Evolutionary conservation across 2,329 filamentous ascomycete genomes (phyloP).

Genomic region (Trichoderma gracile): DNA sequence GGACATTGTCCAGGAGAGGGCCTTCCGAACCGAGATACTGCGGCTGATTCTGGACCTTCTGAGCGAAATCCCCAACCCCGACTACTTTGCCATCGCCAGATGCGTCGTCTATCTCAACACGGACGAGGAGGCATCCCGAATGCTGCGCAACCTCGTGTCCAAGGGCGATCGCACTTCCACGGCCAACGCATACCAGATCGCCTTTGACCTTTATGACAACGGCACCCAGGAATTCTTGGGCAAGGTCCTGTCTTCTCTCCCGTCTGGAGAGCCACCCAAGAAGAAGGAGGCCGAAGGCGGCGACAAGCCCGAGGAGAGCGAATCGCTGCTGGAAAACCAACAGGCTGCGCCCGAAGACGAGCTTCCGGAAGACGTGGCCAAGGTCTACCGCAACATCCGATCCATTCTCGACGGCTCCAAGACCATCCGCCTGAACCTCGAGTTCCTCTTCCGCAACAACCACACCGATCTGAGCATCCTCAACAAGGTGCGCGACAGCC

Average conservation of each 20-base stretch:
- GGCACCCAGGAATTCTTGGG: slow-evolving; percentile 95
- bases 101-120: slow-evolving; percentile 96
- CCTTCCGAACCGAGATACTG: slow-evolving; percentile 79
- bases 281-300: slow-evolving; percentile 47
- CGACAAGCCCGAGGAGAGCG: slow-evolving; percentile 47
- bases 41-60: slow-evolving; percentile 92
- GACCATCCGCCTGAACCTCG: slow-evolving; percentile 90
- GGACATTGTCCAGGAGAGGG: slow-evolving; percentile 93
- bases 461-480: slow-evolving; percentile 88
- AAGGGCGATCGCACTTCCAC: slow-evolving; percentile 76
- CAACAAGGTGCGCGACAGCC: slow-evolving; percentile 93
- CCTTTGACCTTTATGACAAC: slow-evolving; percentile 97
- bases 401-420: slow-evolving; percentile 82
- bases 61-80: slow-evolving; percentile 85
- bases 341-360: slow-evolving; percentile 57
- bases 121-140: slow-evolving; percentile 83
- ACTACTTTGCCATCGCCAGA: slow-evolving; percentile 97
- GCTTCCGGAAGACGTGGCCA: slow-evolving; percentile 54
- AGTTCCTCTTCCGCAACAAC: slow-evolving; percentile 96
- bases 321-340: slow-evolving; percentile 52
- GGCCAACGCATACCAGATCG: slow-evolving; percentile 92
- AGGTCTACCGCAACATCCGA: slow-evolving; percentile 63
- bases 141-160: slow-evolving; percentile 78
- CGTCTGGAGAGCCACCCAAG: slow-evolving; percentile 51
- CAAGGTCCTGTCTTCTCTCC: slow-evolving; percentile 82